These are phyloP conservation scores for Aspergillus steynii DNA, from an alignment of 495 filamentous ascomycete genomes.

Conservation along the genomic window DNA sequence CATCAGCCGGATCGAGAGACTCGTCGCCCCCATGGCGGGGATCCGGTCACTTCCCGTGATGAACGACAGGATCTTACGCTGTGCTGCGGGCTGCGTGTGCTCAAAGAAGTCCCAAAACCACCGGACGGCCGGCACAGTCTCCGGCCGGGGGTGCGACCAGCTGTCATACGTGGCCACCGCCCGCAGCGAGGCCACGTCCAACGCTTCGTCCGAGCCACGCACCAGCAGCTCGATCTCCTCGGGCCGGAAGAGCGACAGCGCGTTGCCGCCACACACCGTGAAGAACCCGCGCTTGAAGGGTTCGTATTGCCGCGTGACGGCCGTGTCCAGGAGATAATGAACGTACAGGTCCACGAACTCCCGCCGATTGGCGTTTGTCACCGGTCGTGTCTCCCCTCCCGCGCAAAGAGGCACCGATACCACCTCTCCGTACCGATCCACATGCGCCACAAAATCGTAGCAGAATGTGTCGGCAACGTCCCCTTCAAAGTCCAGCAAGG, in stretches of 20 bases:
- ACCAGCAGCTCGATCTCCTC: constrained; percentile 93
- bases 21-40: constrained; percentile 87
- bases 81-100: constrained; percentile 60
- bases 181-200: constrained; percentile 75
- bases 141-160: constrained; percentile 56
- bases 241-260: constrained; percentile 84
- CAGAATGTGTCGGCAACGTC: constrained; percentile 82
- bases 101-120: constrained; percentile 94
- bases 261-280: constrained; percentile 89
- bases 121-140: constrained; percentile 63
- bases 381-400: constrained; percentile 70
- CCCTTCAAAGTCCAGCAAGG: constrained; percentile 80
- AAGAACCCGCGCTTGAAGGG: constrained; percentile 96
- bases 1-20: constrained; percentile 69
- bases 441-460: constrained; percentile 77
- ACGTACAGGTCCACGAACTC: constrained; percentile 92
- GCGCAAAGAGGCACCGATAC: constrained; percentile 68
- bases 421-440: constrained; percentile 74
- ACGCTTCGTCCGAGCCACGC: constrained; percentile 80
- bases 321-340: constrained; percentile 74
- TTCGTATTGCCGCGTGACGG: constrained; percentile 83
- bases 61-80: constrained; percentile 80
- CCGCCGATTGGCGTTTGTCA: constrained; percentile 80
- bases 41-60: constrained; percentile 94
- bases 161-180: constrained; percentile 82